Base-by-base conservation (phyloP, 108 stramenopile genomes). In the Mediolabrus comicus region DNA sequence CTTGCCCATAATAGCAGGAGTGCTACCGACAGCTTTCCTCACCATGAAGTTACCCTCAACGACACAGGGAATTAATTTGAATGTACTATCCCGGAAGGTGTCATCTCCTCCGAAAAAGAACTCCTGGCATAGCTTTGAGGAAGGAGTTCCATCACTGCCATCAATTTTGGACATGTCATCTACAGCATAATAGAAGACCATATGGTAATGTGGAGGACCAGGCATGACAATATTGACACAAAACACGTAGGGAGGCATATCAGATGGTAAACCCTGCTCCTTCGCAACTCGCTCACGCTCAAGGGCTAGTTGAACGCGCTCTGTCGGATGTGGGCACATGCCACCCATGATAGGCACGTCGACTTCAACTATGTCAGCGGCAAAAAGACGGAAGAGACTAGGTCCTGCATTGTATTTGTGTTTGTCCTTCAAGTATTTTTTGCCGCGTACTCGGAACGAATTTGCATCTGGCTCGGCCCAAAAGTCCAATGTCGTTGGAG, bases 31-130 rank as follows among this genome's bases (percentile, higher is more conserved):
- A 7, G 95, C 95, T 57, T 87, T 89, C 14, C 90, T 78, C 4
- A 98, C 94, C 24, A 96, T 84, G 74, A 95, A 98, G 71, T 96
- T 98, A 10, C 94, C 96, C 55, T 97, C 91, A 38, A 94, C 86
- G 30, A 98, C 90, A 55, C 81, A 87, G 12, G 97, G 97, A 62
- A 96, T 96, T 57, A 97, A 69, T 84, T 97, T 97, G 80, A 97
- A 95, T 3, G 93, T 94, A 33, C 81, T 75, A 67, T 91, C 82
- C n/a, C 95, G 82, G 54, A 93, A 89, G 11, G 63, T 53, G 66
- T 95, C 90, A 32, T 75, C 74, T 7, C 84, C 83, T 6, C 86
- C 90, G 77, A 94, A 91, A 59, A 94, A 78, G 57, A 94, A 91
- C 59, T 86, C 39, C 13, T 94, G 67, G 73, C 84, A 87, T 22